A percentile compares a stretch with the other conserved stretches of the same genome.
phyloP scores from a whole-genome alignment of 176 grass and related monocot species.

The Oryza brachyantha region DNA sequence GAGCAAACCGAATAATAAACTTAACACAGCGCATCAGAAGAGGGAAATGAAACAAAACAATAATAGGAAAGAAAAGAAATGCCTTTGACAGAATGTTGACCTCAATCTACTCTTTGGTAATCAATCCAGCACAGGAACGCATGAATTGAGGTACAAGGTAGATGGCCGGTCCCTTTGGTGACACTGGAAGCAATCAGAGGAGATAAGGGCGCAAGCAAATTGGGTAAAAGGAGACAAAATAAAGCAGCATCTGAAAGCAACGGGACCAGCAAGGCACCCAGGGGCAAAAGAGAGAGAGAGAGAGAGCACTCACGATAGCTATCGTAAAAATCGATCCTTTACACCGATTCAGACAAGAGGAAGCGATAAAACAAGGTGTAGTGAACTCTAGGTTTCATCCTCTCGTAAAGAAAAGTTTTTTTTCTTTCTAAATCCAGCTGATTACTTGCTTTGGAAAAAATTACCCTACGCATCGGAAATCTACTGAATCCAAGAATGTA shows the following conservation, averaged over 20 bases:
- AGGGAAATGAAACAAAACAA: not conserved
- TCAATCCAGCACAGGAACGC: conserved; percentile 11
- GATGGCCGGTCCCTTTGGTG: conserved; percentile 14
- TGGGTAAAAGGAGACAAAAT: conserved; percentile 29
- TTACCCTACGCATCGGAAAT: not conserved
- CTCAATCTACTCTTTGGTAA: conserved; percentile 38
- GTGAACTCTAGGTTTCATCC: not conserved
- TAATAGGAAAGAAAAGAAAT: not conserved
- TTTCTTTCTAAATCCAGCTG: not conserved
- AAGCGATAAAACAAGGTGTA: not conserved
- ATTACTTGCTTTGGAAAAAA: not conserved
- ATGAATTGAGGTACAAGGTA: conserved; percentile 13
- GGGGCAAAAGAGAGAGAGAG: conserved; percentile 6
- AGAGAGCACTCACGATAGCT: conserved; percentile 17
- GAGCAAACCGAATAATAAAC: conserved; percentile 24
- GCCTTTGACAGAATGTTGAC: conserved; percentile 32
- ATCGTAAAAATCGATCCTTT: conserved; percentile 4
- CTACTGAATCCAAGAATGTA: conserved; percentile 11
- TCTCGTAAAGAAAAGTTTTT: not conserved
- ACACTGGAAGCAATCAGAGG: conserved; percentile 9
- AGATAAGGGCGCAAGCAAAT: conserved; percentile 28
- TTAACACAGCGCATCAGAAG: not conserved
- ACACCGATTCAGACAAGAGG: not conserved
- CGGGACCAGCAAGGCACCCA: conserved; percentile 25
- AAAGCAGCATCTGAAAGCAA: conserved; percentile 39